A percentile compares a stretch with the other conserved stretches of the same genome.
Conservation (phyloP, 495 filamentous ascomycete genomes). For the Penicillium coprophilum region DNA sequence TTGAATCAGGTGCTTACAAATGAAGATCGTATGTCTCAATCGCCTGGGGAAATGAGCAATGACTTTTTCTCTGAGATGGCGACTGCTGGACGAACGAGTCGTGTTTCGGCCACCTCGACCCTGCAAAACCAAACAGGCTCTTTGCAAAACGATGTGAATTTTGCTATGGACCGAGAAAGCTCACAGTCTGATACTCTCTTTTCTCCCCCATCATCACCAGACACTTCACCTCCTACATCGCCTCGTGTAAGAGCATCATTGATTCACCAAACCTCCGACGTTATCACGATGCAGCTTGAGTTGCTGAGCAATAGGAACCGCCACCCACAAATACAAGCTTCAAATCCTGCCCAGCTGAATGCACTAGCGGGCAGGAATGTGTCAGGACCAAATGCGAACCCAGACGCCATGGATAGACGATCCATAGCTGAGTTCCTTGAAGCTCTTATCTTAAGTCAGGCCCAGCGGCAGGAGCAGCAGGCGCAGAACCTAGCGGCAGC, state of each 20-base stretch:
- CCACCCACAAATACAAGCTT: slow-evolving; percentile 21
- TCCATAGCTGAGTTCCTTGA: slow-evolving; percentile 44
- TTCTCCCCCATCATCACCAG: slow-evolving; percentile 43
- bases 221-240: slow-evolving; percentile 46
- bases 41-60: slow-evolving; percentile 39
- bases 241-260: slow-evolving; percentile 48
- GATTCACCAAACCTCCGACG: slow-evolving; percentile 47
- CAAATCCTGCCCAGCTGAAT: slow-evolving; percentile 15
- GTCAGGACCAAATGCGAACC: slow-evolving; percentile 14
- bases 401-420: slow-evolving; percentile 24
- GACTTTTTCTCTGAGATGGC: slow-evolving; percentile 34
- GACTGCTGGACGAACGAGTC: slow-evolving; percentile 29
- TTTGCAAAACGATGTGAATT: slow-evolving; percentile 13
- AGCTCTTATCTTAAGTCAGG: slow-evolving; percentile 34
- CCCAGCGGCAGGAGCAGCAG: slow-evolving; percentile 7
- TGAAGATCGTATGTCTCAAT: slow-evolving; percentile 41
- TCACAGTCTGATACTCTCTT: slow-evolving; percentile 47
- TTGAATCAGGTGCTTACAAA: slow-evolving; percentile 36
- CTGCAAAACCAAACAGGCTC: slow-evolving; percentile 19
- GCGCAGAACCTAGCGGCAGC: slow-evolving; percentile 3
- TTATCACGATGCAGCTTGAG: slow-evolving; percentile 52
- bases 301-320: slow-evolving; percentile 40
- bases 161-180: slow-evolving; percentile 22
- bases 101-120: slow-evolving; percentile 16
- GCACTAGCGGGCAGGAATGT: slow-evolving; percentile 19